phyloP scores from a whole-genome alignment of 2,329 filamentous ascomycete genomes.

The Pseudonectria foliicola region DNA sequence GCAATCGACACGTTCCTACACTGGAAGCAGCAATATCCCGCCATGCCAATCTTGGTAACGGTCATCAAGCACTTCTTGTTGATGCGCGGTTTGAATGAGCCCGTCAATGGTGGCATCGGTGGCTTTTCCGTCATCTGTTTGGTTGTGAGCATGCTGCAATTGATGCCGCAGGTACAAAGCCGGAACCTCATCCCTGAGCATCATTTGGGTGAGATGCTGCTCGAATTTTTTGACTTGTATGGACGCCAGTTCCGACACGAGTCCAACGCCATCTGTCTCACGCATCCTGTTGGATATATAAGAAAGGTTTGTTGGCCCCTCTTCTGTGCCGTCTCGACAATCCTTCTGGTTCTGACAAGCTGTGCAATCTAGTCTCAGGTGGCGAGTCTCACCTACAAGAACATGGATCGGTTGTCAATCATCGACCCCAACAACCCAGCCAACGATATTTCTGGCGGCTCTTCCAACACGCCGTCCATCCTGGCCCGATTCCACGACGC shows the following conservation, averaged over 20 bases:
- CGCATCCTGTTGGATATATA: constrained; percentile 62
- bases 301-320: constrained; percentile 56
- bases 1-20: constrained; percentile 73
- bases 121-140: constrained; percentile 93
- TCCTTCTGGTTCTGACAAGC: constrained; percentile 2
- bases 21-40: constrained; percentile 75
- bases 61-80: constrained; percentile 87
- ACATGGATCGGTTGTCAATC: constrained; percentile 67
- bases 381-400: constrained; percentile 46
- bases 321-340: rapidly evolving
- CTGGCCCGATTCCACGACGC: constrained; percentile 63
- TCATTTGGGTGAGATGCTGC: constrained; percentile 71
- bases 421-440: constrained; percentile 79
- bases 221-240: constrained; percentile 86
- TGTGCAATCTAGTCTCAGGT: constrained; percentile 33
- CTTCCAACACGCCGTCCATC: constrained; percentile 61
- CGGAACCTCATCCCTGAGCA: constrained; percentile 50
- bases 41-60: constrained; percentile 79
- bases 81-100: constrained; percentile 87
- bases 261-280: constrained; percentile 65
- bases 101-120: constrained; percentile 82
- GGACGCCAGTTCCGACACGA: constrained; percentile 71
- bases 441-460: constrained; percentile 90
- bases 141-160: constrained; percentile 79
- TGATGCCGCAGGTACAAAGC: constrained; percentile 64